phyloP scores from a whole-genome alignment of 176 grass and related monocot species.

The Paspalum vaginatum region DNA sequence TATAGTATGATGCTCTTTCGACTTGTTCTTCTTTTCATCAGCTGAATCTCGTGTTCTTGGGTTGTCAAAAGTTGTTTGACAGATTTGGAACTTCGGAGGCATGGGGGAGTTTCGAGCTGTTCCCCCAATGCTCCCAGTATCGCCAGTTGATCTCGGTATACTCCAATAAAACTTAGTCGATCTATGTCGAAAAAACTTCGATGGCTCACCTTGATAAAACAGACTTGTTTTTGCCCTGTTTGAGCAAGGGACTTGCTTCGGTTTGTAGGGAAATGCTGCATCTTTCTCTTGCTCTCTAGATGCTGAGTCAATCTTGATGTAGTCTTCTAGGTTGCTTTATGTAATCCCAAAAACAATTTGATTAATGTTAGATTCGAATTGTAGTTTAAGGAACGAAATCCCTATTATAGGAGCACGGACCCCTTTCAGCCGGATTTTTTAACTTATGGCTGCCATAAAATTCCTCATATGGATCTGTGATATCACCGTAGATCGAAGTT shows the following conservation, averaged over 20 bases:
- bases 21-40: not conserved
- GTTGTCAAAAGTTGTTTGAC: not conserved
- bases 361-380: not conserved
- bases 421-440: not conserved
- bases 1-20: too few species aligned
- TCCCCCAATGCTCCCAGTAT: not conserved
- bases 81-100: constrained; percentile 39
- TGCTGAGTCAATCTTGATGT: not conserved
- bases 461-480: constrained; percentile 28
- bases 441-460: too few species aligned
- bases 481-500: constrained; percentile 17
- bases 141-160: not conserved
- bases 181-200: not conserved
- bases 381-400: constrained; percentile 10
- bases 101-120: not conserved
- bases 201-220: not conserved
- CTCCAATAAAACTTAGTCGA: not conserved
- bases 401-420: not conserved
- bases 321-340: not conserved
- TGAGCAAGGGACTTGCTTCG: constrained; percentile 12
- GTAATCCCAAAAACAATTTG: too few species aligned
- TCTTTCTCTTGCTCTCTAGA: not conserved
- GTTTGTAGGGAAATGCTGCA: not conserved
- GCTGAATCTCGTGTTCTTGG: constrained; percentile 35
- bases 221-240: not conserved